Evolutionary conservation across 1,284 basidiomycete species (phyloP), one percentile per base, ranked within the genome.

Genomic region (Heterobasidion irregulare): DNA sequence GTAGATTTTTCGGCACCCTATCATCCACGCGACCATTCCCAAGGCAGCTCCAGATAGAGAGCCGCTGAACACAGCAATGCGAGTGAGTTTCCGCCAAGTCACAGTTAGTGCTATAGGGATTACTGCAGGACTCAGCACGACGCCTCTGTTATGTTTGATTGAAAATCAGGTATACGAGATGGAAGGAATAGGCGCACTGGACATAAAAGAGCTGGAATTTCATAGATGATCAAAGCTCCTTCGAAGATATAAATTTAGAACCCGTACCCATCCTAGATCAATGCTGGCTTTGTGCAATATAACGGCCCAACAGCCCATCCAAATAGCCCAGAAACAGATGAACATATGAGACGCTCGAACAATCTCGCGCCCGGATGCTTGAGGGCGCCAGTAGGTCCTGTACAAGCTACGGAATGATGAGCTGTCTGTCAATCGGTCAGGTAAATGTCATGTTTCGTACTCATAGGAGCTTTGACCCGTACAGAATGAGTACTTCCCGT

Each of bases 321-420:
- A 68, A 32, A 78, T 50, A 0, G 79, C 80, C 76, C 80, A 88
- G 50, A 80, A 73, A 54, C 74, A 77, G 51, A 81, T 75, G 55
- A 79, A 79, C 43, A 63, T 77, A 75, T 76, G 83, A 67, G 61
- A 74, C 58, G 74, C 83, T 72, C 75, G 72, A 52, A 89, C 69
- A 44, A 89, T 77, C 64, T 88, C 82, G 10, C 68, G 68, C 53
- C 84, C 81, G 18, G 72, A 80, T 0, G 86, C 86, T 12, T 73
- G 68, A 1, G 83, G 84, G 50, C 83, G 79, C 59, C 81, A 77
- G 60, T 87, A 88, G 16, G 78, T 81, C 68, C 86, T 79, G 68
- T 85, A 90, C 8, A 89, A 47, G 54, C 65, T 68, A 41, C 16
- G 10, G 12, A 52, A 10, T 45, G 34, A 15, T 26, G 26, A 26